Evolutionary conservation across 768 basidiomycete genomes (phyloP).

Genomic region (Guyanaporus albipodus): DNA sequence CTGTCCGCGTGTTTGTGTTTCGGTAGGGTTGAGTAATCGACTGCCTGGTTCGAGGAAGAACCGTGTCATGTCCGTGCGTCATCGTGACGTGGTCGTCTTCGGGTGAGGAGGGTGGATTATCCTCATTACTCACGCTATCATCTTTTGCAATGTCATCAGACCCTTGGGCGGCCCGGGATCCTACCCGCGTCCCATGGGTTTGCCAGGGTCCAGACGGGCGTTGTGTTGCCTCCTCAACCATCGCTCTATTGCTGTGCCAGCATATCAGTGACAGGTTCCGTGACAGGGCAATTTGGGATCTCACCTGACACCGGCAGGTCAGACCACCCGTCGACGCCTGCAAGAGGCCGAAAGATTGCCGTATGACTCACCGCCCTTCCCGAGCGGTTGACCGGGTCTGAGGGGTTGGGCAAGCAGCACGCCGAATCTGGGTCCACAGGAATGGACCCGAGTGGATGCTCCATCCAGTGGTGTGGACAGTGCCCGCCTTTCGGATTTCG

Average conservation of each 20-base stretch:
- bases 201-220: too few species aligned
- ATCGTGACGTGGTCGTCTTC: slow-evolving; percentile 1
- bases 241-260: background rate
- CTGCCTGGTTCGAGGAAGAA: background rate
- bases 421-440: background rate
- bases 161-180: too few species aligned
- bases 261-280: background rate
- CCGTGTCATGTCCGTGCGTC: background rate
- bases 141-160: background rate
- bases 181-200: too few species aligned
- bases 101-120: too few species aligned
- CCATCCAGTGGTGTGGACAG: too few species aligned
- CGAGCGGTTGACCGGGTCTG: too few species aligned
- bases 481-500: too few species aligned
- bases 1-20: background rate
- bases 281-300: background rate
- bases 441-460: too few species aligned
- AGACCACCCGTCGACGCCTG: background rate
- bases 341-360: background rate
- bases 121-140: background rate
- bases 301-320: background rate
- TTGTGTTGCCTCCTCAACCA: too few species aligned
- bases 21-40: background rate
- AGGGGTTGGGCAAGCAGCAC: background rate
- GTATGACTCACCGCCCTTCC: background rate